These are phyloP conservation scores for Hypoxylon perforatum DNA, from an alignment of 495 filamentous ascomycete genomes.

Conservation along the genomic window DNA sequence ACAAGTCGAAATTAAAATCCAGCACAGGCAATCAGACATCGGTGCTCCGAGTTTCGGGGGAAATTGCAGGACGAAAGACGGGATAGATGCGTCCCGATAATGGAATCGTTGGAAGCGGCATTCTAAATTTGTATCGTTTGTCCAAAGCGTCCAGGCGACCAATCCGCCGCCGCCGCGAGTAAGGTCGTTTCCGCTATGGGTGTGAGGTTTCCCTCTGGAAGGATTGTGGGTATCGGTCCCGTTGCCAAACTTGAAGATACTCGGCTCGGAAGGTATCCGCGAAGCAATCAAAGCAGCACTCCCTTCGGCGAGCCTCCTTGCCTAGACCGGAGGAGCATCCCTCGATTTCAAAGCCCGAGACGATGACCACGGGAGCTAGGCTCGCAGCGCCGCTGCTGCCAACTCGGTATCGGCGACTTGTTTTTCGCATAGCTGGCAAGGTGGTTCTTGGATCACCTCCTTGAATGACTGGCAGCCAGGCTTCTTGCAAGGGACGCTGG, in stretches of 20 bases:
- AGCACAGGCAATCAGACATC: too few relatives aligned
- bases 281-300: background rate
- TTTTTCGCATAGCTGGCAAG: conserved; percentile 14
- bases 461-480: conserved; percentile 2
- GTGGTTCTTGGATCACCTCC: conserved; percentile 15
- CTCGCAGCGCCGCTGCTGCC: background rate
- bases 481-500: conserved; percentile 15
- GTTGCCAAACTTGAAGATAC: background rate
- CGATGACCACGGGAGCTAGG: background rate
- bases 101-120: too few relatives aligned
- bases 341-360: background rate
- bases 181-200: too few relatives aligned
- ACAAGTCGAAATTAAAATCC: background rate
- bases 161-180: too few relatives aligned
- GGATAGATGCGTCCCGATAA: too few relatives aligned
- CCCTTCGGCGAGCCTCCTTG: background rate
- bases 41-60: too few relatives aligned
- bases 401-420: conserved; percentile 8
- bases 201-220: too few relatives aligned
- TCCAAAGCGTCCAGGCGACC: too few relatives aligned
- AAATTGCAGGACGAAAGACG: too few relatives aligned
- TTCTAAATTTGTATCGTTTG: too few relatives aligned
- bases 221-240: background rate
- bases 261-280: background rate
- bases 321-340: background rate